A percentile compares a stretch with the other conserved stretches of the same genome.
These are phyloP conservation scores for Apiotrichum brassicae DNA, from an alignment of 1,284 basidiomycete genomes.

Conservation along the genomic window DNA sequence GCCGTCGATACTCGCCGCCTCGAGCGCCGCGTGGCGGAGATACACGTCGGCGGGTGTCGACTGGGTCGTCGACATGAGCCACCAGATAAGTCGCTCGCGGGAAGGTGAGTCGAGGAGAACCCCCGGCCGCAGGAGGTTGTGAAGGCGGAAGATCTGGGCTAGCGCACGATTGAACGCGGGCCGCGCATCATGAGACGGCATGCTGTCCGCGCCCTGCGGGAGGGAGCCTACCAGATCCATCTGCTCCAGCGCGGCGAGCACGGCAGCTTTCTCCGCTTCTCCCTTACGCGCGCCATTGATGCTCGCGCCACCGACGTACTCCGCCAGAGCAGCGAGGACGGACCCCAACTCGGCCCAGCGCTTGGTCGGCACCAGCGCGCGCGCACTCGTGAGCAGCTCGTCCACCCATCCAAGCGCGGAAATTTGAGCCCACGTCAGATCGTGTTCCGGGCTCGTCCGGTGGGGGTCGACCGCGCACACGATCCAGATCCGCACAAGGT, in stretches of 20 bases:
- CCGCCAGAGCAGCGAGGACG: slow-evolving; percentile 34
- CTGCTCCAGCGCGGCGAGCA: slow-evolving; percentile 14
- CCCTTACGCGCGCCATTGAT: slow-evolving; percentile 66
- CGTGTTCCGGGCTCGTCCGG: slow-evolving; percentile 73
- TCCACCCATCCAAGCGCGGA: slow-evolving; percentile 66
- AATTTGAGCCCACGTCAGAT: slow-evolving; percentile 83
- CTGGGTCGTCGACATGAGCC: slow-evolving; percentile 11
- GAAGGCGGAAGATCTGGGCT: slow-evolving; percentile 12
- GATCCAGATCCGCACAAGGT: slow-evolving; percentile 64
- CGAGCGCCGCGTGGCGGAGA: slow-evolving; percentile 59
- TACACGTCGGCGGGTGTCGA: slow-evolving; percentile 4
- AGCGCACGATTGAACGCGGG: slow-evolving; percentile 7
- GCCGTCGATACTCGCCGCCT: slow-evolving; percentile 34
- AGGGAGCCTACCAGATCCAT: slow-evolving; percentile 9
- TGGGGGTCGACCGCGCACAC: slow-evolving; percentile 83
- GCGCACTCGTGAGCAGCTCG: slow-evolving; percentile 50
- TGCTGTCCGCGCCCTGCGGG: slow-evolving; percentile 1
- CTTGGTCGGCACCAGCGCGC: slow-evolving; percentile 9
- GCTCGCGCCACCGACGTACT: slow-evolving; percentile 66
- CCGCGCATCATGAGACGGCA: neutral
- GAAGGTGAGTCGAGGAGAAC: slow-evolving; percentile 2
- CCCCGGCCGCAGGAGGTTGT: slow-evolving; percentile 1
- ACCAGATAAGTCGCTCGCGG: slow-evolving; percentile 11
- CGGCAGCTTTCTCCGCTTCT: slow-evolving; percentile 51
- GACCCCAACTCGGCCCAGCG: slow-evolving; percentile 49